Conservation (phyloP, 2,329 filamentous ascomycete genomes). For the Colletotrichum limetticola region DNA sequence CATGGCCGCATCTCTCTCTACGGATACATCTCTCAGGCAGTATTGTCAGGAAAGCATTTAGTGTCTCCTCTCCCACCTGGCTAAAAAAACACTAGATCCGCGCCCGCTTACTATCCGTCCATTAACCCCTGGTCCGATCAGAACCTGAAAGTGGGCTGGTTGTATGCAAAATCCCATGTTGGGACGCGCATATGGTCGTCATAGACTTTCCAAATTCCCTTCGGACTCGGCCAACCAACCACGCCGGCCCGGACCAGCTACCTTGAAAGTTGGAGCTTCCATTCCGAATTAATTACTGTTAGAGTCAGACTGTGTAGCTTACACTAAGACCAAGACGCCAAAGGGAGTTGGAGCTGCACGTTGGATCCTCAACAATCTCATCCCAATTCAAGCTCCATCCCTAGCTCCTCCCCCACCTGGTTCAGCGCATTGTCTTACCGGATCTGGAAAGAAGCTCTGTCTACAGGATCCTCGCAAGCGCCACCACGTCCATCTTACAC, state of each 20-base stretch:
- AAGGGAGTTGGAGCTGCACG: background rate
- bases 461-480: background rate
- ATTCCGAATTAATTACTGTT: background rate
- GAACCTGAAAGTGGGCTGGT: constrained; percentile 1
- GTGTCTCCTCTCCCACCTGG: background rate
- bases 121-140: background rate
- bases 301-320: background rate
- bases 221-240: constrained; percentile 15
- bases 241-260: background rate
- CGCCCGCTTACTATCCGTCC: background rate
- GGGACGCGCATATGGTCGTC: constrained; percentile 29
- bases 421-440: background rate
- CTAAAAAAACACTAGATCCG: background rate
- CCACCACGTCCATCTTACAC: background rate
- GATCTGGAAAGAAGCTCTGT: constrained; percentile 32
- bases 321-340: background rate
- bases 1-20: background rate
- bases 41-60: background rate
- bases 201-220: constrained; percentile 25
- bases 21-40: no score
- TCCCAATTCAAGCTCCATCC: background rate
- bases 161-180: constrained; percentile 25
- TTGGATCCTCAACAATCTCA: constrained; percentile 9
- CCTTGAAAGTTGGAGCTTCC: background rate
- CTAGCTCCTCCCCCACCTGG: background rate